Evolutionary conservation across 2,329 filamentous ascomycete genomes (phyloP).

Genomic region (Verticillium klebahnii): DNA sequence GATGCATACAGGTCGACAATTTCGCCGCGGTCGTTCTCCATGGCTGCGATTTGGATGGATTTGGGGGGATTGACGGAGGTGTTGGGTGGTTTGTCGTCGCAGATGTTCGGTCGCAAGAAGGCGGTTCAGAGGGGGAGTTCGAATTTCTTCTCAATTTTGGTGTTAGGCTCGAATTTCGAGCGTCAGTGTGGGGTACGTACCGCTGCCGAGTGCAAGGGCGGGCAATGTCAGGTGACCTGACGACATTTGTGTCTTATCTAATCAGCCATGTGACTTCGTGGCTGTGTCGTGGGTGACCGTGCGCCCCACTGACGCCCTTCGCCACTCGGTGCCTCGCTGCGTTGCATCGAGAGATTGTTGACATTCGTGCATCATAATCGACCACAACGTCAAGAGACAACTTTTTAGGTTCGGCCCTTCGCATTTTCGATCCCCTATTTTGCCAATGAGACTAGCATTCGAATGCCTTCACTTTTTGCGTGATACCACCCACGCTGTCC

Average conservation of each 20-base stretch:
- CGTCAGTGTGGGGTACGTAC: constrained; percentile 4
- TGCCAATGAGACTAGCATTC: neutral
- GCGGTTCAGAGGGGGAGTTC: neutral
- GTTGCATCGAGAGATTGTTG: neutral
- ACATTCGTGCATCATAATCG: neutral
- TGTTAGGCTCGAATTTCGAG: constrained; percentile 8
- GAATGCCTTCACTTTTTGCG: neutral
- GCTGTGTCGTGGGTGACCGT: neutral
- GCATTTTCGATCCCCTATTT: neutral
- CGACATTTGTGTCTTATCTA: neutral
- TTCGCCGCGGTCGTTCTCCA: constrained; percentile 99
- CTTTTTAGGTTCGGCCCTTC: neutral
- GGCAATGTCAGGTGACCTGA: constrained; percentile 3
- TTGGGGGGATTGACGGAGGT: constrained; percentile 23
- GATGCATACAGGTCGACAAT: constrained; percentile 92
- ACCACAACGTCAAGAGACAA: no score
- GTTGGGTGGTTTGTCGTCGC: constrained; percentile 18
- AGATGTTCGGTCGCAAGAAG: constrained; percentile 6
- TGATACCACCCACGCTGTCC: neutral
- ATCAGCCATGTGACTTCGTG: constrained; percentile 1
- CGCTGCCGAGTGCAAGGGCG: neutral
- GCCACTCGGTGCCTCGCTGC: neutral
- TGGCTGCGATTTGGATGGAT: constrained; percentile 53
- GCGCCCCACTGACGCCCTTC: neutral
- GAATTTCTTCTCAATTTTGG: constrained; percentile 2